phyloP scores from a whole-genome alignment of 345 rosid species.

The Populus simonii region DNA sequence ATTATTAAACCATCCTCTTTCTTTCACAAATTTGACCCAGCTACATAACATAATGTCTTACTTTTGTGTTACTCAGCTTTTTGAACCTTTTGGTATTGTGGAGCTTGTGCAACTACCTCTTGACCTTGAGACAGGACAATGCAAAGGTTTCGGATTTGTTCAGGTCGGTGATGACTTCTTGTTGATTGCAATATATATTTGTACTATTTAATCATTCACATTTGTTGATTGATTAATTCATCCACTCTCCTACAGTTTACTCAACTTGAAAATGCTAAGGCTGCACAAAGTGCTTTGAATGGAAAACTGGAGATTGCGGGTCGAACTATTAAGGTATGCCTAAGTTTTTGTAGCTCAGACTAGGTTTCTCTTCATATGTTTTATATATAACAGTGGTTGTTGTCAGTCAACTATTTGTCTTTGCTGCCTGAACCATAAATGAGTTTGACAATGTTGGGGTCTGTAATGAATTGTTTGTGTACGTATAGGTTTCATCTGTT shows the following conservation, averaged over 20 bases:
- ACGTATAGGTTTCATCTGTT: slow-evolving; percentile 73
- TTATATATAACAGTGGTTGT: background rate
- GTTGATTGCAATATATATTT: slow-evolving; percentile 8
- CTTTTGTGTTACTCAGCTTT: slow-evolving; percentile 46
- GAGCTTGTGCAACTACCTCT: slow-evolving; percentile 94
- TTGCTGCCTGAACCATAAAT: background rate
- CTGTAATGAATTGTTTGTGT: slow-evolving; percentile 10
- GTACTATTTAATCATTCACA: background rate
- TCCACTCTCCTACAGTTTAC: slow-evolving; percentile 55
- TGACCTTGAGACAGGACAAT: slow-evolving; percentile 86
- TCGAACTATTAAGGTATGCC: slow-evolving; percentile 72
- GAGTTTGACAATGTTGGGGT: background rate
- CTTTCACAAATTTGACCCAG: background rate
- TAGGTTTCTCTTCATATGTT: background rate
- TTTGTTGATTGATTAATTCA: slow-evolving; percentile 2
- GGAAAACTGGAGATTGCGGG: slow-evolving; percentile 95
- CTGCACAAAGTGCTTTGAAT: slow-evolving; percentile 77
- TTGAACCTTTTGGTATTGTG: slow-evolving; percentile 91
- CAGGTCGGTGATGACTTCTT: slow-evolving; percentile 52
- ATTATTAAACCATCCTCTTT: background rate
- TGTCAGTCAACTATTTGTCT: background rate
- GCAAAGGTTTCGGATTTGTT: slow-evolving; percentile 97
- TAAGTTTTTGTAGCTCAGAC: background rate
- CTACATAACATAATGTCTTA: background rate
- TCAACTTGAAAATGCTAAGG: slow-evolving; percentile 86